Base-by-base conservation (phyloP, 2,329 filamentous ascomycete species). In the Fusarium odoratissimum region DNA sequence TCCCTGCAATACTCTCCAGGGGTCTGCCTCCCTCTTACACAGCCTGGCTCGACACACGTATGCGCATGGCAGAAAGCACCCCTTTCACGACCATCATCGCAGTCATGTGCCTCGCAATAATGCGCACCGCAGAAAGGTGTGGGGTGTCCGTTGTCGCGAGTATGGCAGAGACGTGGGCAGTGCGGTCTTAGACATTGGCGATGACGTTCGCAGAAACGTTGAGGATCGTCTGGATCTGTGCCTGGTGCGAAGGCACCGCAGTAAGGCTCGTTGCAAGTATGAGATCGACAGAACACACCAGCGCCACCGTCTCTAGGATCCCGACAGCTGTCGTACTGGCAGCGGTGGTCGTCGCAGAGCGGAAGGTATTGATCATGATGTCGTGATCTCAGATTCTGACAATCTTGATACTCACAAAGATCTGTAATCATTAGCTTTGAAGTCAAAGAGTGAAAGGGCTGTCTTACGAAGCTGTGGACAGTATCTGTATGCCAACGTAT, bases 341-440 rank as follows among this genome's bases (percentile, higher is more conserved):
- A 81, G 52, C 78, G 72, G 64, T 81, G 80, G 31, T 75, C 70
- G 16, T 62, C 42, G 55, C 80, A 81, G 64, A 76, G 77, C n/a
- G 57, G 61, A 3, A 77, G 58, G 54, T 77, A 71, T 38, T 72
- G 60, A 3, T 71, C 76, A 21, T 72, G 65, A 8, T 41, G 60
- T 35, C 72, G 63, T 49, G 67, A 60, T 30, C 71, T 67, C 55
- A 73, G 62, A 62, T 71, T 75, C 21, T 69, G 68, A 46, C 79
- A 81, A 30, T 64, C 72, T 13, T 58, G 64, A n/a, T 69, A 48
- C 11, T 51, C 61, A 48, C 79, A 81, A n/a, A 79, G 72, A 61
- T 81, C 80, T 81, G 16, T 23, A 31, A 17, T 14, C 14, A 23
- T 77, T 17, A 74, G 60, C 35, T 33, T 3, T 10, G 4, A 30